A percentile compares a stretch with the other conserved stretches of the same genome.
Evolutionary conservation across 495 filamentous ascomycete genomes (phyloP).

Genomic region (Penicillium dipodomyicola): DNA sequence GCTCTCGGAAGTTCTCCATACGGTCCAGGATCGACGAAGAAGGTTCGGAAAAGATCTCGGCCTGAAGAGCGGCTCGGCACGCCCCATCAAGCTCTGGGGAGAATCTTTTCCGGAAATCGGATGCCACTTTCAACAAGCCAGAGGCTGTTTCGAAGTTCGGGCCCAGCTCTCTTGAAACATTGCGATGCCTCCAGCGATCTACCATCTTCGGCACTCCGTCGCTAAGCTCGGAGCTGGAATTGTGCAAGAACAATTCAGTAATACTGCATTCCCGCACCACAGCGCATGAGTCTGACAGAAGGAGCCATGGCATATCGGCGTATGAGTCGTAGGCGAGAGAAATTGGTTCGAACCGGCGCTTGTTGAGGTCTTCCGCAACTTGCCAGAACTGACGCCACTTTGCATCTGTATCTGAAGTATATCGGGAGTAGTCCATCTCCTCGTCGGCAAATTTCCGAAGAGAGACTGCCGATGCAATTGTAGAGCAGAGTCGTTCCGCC

Average conservation of each 20-base stretch:
- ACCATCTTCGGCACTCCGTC: slow-evolving; percentile 37
- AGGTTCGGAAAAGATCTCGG: slow-evolving; percentile 68
- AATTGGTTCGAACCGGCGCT: slow-evolving; percentile 73
- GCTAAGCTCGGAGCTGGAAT: slow-evolving; percentile 34
- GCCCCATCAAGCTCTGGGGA: slow-evolving; percentile 59
- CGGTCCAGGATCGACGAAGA: slow-evolving; percentile 64
- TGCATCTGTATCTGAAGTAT: slow-evolving; percentile 64
- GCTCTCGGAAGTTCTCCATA: slow-evolving; percentile 68
- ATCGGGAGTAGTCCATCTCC: slow-evolving; percentile 70
- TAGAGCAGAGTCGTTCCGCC: slow-evolving; percentile 65
- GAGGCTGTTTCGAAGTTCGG: slow-evolving; percentile 39
- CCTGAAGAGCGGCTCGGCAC: slow-evolving; percentile 57
- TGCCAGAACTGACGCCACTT: slow-evolving; percentile 92
- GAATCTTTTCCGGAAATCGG: slow-evolving; percentile 56
- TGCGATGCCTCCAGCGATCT: slow-evolving; percentile 47
- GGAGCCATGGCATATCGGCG: slow-evolving; percentile 72
- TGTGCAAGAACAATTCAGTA: slow-evolving; percentile 62
- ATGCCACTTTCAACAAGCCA: slow-evolving; percentile 56
- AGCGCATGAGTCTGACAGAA: slow-evolving; percentile 75
- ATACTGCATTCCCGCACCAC: slow-evolving; percentile 75
- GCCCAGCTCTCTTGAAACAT: slow-evolving; percentile 40
- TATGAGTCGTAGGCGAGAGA: slow-evolving; percentile 70
- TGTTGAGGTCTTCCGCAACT: slow-evolving; percentile 80
- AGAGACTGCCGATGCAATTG: slow-evolving; percentile 62
- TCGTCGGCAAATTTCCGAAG: slow-evolving; percentile 58